These are phyloP conservation scores for Phytophthora sojae DNA, from an alignment of 352 stramenopile genomes.

Conservation along the genomic window DNA sequence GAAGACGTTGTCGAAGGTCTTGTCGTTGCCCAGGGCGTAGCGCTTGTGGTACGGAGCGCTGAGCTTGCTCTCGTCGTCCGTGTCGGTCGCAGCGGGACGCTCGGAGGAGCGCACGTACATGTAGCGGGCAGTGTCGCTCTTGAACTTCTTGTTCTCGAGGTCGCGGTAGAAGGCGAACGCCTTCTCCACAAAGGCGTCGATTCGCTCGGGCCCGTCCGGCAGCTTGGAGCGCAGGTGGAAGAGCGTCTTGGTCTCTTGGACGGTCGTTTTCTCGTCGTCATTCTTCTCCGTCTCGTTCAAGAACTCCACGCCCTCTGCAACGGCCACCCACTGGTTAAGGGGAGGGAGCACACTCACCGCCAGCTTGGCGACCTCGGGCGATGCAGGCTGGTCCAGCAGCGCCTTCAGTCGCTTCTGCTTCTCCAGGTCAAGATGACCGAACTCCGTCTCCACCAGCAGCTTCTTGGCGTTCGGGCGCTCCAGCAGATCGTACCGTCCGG, in stretches of 20 bases:
- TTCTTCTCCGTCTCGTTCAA: slow-evolving; percentile 44
- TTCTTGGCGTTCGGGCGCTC: slow-evolving; percentile 30
- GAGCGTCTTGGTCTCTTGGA: slow-evolving; percentile 33
- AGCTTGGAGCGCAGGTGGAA: slow-evolving; percentile 34
- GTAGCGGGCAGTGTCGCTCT: slow-evolving; percentile 53
- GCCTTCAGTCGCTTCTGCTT: slow-evolving; percentile 32
- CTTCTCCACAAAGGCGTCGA: slow-evolving; percentile 48
- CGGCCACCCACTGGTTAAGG: slow-evolving; percentile 45
- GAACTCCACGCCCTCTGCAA: slow-evolving; percentile 52
- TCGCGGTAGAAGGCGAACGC: slow-evolving; percentile 48
- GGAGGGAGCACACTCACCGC: slow-evolving; percentile 46
- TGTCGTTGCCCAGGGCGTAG: slow-evolving; percentile 85
- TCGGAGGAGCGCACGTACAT: slow-evolving; percentile 45
- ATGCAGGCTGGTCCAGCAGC: slow-evolving; percentile 9
- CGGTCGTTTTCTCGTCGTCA: slow-evolving; percentile 26
- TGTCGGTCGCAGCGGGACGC: slow-evolving; percentile 9
- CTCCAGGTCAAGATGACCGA: slow-evolving; percentile 19
- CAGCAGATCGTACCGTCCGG: slow-evolving; percentile 51
- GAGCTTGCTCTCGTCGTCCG: slow-evolving; percentile 22
- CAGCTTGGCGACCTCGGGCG: slow-evolving; percentile 42
- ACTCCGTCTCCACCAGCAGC: slow-evolving; percentile 17
- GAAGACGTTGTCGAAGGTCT: slow-evolving; percentile 91
- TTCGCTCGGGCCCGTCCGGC: slow-evolving; percentile 35
- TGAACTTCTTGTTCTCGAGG: slow-evolving; percentile 42
- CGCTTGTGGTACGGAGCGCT: slow-evolving; percentile 54